A percentile compares a stretch with the other conserved stretches of the same genome.
Conservation (phyloP, 164 flowering plant genomes). For the Litsea cubeba region DNA sequence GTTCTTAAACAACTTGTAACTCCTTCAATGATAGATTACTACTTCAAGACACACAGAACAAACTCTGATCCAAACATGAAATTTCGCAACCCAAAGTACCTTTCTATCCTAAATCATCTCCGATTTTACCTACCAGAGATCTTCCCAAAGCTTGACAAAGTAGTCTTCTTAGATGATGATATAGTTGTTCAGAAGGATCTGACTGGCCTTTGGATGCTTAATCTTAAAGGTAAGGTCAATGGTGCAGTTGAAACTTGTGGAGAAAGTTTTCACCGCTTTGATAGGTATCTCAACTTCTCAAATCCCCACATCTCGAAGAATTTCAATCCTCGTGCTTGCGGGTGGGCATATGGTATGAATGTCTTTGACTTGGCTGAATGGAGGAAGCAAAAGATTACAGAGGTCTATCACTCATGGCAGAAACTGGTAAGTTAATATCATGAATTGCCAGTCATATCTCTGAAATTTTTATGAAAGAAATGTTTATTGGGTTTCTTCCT, state of each 20-base stretch:
- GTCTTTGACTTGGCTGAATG: conserved; percentile 25
- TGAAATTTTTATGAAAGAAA: not conserved
- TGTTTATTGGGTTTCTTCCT: not conserved
- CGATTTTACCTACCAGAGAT: conserved; percentile 90
- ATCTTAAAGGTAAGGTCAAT: conserved; percentile 85
- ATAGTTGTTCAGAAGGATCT: conserved; percentile 88
- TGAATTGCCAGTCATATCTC: not conserved
- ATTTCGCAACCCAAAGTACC: conserved; percentile 86
- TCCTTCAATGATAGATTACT: conserved; percentile 76
- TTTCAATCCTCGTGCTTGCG: conserved; percentile 24
- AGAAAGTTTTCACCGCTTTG: conserved; percentile 27
- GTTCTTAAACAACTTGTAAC: conserved; percentile 80
- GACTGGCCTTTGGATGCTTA: conserved; percentile 65
- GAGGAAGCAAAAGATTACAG: conserved; percentile 24
- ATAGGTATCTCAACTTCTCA: conserved; percentile 28
- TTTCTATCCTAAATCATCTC: conserved; percentile 91
- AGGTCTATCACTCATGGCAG: conserved; percentile 24
- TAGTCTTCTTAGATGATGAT: conserved; percentile 92
- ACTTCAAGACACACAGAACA: conserved; percentile 69
- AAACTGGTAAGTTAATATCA: conserved; percentile 15
- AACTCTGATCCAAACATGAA: conserved; percentile 81
- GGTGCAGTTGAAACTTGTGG: conserved; percentile 74
- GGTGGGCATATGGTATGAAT: conserved; percentile 30
- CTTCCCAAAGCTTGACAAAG: conserved; percentile 84
- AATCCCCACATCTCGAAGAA: conserved; percentile 25